phyloP scores from a whole-genome alignment of 345 rosid species.

The Trapa incisa region DNA sequence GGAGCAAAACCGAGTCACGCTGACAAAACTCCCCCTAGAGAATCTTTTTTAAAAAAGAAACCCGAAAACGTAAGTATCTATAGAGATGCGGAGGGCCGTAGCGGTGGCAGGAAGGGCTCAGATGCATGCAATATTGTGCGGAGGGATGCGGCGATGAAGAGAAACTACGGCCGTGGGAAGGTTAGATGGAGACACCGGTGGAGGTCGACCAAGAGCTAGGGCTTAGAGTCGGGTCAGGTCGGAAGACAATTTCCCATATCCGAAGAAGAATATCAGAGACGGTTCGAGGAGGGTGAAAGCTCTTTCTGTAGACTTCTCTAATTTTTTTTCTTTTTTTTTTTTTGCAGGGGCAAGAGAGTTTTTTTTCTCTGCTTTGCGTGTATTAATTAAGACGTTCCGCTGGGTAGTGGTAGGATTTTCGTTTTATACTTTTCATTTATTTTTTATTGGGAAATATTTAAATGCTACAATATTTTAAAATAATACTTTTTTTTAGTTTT shows the following conservation, averaged over 20 bases:
- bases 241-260: background rate
- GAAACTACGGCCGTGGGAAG: background rate
- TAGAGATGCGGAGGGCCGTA: background rate
- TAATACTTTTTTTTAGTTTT: no score
- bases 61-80: background rate
- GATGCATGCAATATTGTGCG: background rate
- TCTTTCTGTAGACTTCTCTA: background rate
- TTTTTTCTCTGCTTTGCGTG: background rate
- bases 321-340: background rate
- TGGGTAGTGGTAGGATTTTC: background rate
- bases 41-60: background rate
- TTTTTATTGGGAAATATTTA: background rate
- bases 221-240: conserved; percentile 3
- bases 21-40: background rate
- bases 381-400: background rate
- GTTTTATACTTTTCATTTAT: background rate
- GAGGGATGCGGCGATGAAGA: background rate
- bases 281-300: background rate
- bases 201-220: background rate
- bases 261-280: background rate
- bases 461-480: no score
- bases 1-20: background rate
- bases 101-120: background rate
- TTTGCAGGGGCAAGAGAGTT: background rate
- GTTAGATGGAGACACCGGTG: conserved; percentile 5